phyloP scores from a whole-genome alignment of 2,329 filamentous ascomycete species.

The Botrytis fabae region DNA sequence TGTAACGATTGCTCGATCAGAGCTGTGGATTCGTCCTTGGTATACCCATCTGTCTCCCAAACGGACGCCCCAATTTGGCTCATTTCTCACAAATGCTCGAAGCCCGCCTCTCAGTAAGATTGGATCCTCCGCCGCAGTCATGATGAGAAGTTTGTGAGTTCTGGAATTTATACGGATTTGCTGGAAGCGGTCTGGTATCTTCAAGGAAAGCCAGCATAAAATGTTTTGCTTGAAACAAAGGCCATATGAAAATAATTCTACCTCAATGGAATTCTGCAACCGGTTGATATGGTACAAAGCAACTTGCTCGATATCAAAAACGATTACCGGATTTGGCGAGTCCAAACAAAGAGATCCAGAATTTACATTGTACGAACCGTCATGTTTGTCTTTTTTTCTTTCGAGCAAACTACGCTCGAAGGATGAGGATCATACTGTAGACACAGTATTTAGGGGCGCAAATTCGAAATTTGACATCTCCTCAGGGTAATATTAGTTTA shows the following conservation, averaged over 20 bases:
- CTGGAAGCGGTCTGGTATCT: neutral
- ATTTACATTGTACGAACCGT: neutral
- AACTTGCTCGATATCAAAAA: neutral
- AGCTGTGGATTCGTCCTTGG: neutral
- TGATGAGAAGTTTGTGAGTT: neutral
- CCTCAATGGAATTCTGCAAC: neutral
- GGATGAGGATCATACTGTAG: neutral
- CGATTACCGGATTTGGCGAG: neutral
- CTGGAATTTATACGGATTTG: neutral
- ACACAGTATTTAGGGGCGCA: neutral
- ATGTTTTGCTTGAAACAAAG: constrained; percentile 7
- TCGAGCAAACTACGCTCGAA: neutral
- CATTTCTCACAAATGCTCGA: neutral
- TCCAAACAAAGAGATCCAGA: neutral
- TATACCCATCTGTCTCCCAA: neutral
- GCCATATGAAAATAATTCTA: neutral
- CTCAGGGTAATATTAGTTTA: neutral
- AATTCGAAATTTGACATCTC: neutral
- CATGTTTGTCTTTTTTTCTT: neutral
- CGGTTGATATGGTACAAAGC: constrained; percentile 6
- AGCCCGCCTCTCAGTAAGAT: neutral
- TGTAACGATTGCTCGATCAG: neutral
- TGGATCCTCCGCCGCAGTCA: neutral
- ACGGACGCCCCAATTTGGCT: neutral
- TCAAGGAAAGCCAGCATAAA: neutral